phyloP scores from a whole-genome alignment of 148 eudicot species.

The Rhododendron griersonianum region DNA sequence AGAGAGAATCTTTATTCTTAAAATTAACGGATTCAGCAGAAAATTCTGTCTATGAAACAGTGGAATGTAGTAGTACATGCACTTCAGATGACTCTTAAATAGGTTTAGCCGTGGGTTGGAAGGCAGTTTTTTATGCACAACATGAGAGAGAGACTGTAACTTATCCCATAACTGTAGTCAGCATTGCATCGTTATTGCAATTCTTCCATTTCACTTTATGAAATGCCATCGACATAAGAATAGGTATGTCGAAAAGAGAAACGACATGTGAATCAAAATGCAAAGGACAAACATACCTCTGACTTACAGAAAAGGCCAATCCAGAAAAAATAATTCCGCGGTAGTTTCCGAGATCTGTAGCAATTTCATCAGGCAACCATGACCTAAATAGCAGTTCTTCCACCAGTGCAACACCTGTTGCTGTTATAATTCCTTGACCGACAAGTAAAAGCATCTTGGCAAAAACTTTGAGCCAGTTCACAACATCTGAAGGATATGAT shows the following conservation, averaged over 20 bases:
- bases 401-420: slow-evolving; percentile 64
- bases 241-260: neutral
- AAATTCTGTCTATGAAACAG: neutral
- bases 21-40: neutral
- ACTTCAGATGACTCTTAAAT: neutral
- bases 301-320: slow-evolving; percentile 63
- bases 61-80: neutral
- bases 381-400: slow-evolving; percentile 88
- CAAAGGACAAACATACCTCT: slow-evolving; percentile 47
- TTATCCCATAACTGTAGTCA: neutral
- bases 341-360: slow-evolving; percentile 70
- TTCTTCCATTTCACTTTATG: neutral
- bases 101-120: neutral
- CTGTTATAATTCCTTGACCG: slow-evolving; percentile 54
- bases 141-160: neutral
- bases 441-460: slow-evolving; percentile 44
- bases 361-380: slow-evolving; percentile 91
- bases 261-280: neutral
- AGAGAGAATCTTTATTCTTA: neutral
- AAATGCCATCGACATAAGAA: neutral
- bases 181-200: neutral
- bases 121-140: neutral
- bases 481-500: slow-evolving; percentile 39
- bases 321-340: slow-evolving; percentile 73
- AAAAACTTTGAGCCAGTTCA: slow-evolving; percentile 45